phyloP scores from a whole-genome alignment of 1,284 basidiomycete genomes.

The Rhodotorula glutinis region DNA sequence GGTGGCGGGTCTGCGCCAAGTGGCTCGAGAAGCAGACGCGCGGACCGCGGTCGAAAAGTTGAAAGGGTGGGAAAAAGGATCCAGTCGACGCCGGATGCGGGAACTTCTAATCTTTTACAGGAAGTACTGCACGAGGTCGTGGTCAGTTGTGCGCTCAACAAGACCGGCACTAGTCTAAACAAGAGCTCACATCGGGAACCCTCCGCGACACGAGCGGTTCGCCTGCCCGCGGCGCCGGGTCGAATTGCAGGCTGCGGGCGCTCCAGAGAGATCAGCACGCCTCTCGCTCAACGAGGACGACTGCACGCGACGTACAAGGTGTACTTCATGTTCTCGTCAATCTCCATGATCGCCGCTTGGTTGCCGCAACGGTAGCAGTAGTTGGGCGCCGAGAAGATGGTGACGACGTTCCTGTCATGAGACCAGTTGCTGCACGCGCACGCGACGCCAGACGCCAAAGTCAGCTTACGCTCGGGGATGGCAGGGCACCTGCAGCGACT shows the following conservation, averaged over 20 bases:
- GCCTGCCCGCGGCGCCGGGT: constrained; percentile 95
- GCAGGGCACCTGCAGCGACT: constrained; percentile 43
- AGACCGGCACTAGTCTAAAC: not conserved
- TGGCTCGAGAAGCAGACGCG: not conserved
- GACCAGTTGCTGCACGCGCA: constrained; percentile 73
- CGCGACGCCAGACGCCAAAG: not conserved
- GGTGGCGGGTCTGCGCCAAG: too few relatives aligned
- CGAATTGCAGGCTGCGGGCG: constrained; percentile 85
- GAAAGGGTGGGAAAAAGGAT: not conserved
- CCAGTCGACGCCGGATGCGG: not conserved
- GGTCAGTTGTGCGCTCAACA: not conserved
- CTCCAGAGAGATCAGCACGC: constrained; percentile 3
- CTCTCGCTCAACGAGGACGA: not conserved
- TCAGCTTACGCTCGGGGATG: constrained; percentile 2
- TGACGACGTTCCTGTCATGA: constrained; percentile 99
- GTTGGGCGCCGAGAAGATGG: constrained; percentile 98
- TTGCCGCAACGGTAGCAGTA: constrained; percentile 97
- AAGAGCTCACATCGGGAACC: constrained; percentile 68
- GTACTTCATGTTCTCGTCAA: constrained; percentile 84
- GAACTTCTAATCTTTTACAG: constrained; percentile 23
- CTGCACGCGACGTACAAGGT: constrained; percentile 49
- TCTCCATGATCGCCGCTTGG: constrained; percentile 99
- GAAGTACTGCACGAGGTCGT: constrained; percentile 25
- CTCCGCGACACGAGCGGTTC: constrained; percentile 96
- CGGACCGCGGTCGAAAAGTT: too few relatives aligned